Percentiles rank a stretch among this genome's conserved stretches.
Evolutionary conservation across 441 rosid species (phyloP).

Genomic region (Croton laevigatus): DNA sequence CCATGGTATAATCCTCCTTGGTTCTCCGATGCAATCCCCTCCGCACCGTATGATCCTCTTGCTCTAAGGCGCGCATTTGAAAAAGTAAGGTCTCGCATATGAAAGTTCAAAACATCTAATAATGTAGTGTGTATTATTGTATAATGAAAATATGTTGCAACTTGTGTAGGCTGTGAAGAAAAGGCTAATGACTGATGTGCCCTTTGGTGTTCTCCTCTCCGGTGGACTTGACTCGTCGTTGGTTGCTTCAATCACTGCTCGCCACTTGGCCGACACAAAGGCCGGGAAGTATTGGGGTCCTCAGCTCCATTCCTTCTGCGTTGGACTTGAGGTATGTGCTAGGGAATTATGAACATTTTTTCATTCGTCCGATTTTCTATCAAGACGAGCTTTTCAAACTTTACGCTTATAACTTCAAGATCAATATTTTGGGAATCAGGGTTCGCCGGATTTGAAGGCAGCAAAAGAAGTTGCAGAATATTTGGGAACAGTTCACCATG

Average conservation of each 20-base stretch:
- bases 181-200: slow-evolving; percentile 90
- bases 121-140: too few relatives aligned
- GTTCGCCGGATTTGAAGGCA: slow-evolving; percentile 88
- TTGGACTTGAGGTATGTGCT: slow-evolving; percentile 72
- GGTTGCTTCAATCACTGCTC: slow-evolving; percentile 75
- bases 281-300: slow-evolving; percentile 74
- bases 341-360: too few relatives aligned
- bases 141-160: too few relatives aligned
- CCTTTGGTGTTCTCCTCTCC: slow-evolving; percentile 83
- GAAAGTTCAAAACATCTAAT: too few relatives aligned
- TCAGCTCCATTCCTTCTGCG: slow-evolving; percentile 84
- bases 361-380: neutral
- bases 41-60: slow-evolving; percentile 70
- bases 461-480: slow-evolving; percentile 82
- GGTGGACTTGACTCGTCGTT: slow-evolving; percentile 91
- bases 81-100: slow-evolving; percentile 38
- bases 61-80: slow-evolving; percentile 63
- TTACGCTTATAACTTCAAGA: too few relatives aligned
- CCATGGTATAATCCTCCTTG: slow-evolving; percentile 91
- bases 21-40: slow-evolving; percentile 67
- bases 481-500: slow-evolving; percentile 81
- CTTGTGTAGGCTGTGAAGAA: slow-evolving; percentile 67
- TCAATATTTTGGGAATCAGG: slow-evolving; percentile 34
- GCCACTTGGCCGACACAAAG: slow-evolving; percentile 63
- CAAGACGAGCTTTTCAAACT: too few relatives aligned